Percentiles rank a stretch among this genome's conserved stretches.
Conservation (phyloP, 139 green algal species). For the Chlorella sp. region DNA sequence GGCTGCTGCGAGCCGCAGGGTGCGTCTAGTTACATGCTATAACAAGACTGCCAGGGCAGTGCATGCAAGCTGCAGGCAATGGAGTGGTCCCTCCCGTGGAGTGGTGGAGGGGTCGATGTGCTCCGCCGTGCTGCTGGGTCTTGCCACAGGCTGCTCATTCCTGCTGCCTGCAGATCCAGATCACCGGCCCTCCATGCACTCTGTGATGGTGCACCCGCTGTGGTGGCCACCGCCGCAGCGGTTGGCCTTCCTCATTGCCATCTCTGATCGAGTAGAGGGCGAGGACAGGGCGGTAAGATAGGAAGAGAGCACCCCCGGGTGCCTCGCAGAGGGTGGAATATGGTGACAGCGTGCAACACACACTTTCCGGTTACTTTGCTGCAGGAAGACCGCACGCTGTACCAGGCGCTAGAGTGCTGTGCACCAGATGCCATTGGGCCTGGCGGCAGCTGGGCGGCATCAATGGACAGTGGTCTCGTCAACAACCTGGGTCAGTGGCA, state of each 20-base stretch:
- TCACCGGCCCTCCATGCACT: slow-evolving; percentile 70
- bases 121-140: too few species aligned
- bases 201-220: slow-evolving; percentile 87
- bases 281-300: slow-evolving; percentile 85
- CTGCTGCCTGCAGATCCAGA: slow-evolving; percentile 46
- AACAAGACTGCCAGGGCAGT: too few species aligned
- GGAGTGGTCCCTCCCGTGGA: too few species aligned
- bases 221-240: slow-evolving; percentile 87
- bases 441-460: slow-evolving; percentile 73
- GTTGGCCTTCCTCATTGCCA: slow-evolving; percentile 93
- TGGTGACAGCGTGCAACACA: too few species aligned
- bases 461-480: slow-evolving; percentile 81
- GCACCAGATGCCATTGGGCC: slow-evolving; percentile 18
- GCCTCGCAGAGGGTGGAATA: too few species aligned
- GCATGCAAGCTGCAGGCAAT: too few species aligned
- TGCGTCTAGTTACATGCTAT: too few species aligned
- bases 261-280: slow-evolving; percentile 87
- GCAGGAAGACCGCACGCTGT: slow-evolving; percentile 44
- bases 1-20: slow-evolving; percentile 30
- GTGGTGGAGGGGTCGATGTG: too few species aligned
- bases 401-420: slow-evolving; percentile 41
- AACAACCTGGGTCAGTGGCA: slow-evolving; percentile 85
- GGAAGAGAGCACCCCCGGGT: too few species aligned
- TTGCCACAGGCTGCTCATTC: too few species aligned
- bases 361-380: neutral